Base-by-base conservation (phyloP, 768 basidiomycete species). In the Mycena galopus region DNA sequence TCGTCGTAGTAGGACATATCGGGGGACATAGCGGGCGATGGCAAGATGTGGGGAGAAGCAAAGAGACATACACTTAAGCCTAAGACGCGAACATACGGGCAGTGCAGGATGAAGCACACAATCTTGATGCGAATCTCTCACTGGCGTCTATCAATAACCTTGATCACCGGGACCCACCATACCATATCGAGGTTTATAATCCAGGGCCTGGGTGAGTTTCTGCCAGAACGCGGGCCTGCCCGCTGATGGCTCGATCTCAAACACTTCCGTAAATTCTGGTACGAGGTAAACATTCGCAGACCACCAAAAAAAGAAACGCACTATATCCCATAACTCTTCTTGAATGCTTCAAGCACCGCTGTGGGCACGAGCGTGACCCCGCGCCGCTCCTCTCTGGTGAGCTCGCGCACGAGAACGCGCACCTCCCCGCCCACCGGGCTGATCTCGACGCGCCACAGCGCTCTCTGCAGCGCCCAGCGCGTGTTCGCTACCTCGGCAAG, bases 391-490 rank as follows among this genome's bases (percentile, higher is more conserved):
- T 30, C n/a, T 16, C 21, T 17, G 11, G 6, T n/a, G 10, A 65
- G 56, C 30, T 44, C 35, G 56, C 62, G 50, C 25, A 73, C 72
- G 2, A 60, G 50, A 0, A 73, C 33, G 57, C 72, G 66, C 61
- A 39, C 14, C 56, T 64, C 62, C 55, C 44, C 37, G 37, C 32
- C 71, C 25, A 58, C 14, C 12, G 70, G 70, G 10, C 50, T 61
- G 58, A 71, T 58, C 61, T 67, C 71, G 32, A 63, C 55, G 37
- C 66, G 67, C 67, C 58, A 69, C 33, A 68, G 33, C 25, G 51
- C 35, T 11, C 27, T 12, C 50, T 17, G 35, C 8, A 33, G 17
- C 17, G 42, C 33, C 29, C 33, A 21, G 10, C 19, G n/a, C 30
- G n/a, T 37, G 30, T 23, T 25, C 23, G 32, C 35, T 23, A 55